Conservation (phyloP, 257 asterid genomes). For the Petunia secreta region DNA sequence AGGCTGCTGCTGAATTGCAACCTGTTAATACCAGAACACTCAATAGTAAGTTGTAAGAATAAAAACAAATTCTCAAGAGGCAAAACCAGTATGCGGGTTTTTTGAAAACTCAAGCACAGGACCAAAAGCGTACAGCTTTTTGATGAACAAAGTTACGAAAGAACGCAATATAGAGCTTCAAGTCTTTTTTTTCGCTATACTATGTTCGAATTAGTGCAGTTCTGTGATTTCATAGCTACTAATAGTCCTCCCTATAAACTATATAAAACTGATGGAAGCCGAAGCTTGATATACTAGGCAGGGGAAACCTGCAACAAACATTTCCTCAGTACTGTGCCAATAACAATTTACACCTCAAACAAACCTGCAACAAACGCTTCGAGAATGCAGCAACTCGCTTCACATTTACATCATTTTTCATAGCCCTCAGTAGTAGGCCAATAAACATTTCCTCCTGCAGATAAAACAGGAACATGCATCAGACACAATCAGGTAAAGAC, state of each 20-base stretch:
- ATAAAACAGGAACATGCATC: conserved; percentile 23
- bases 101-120: neutral
- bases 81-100: neutral
- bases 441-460: conserved; percentile 91
- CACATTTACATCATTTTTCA: conserved; percentile 91
- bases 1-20: conserved; percentile 92
- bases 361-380: conserved; percentile 92
- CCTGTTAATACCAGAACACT: conserved; percentile 45
- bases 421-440: conserved; percentile 77
- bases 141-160: neutral
- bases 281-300: conserved; percentile 1
- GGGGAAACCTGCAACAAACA: conserved; percentile 5
- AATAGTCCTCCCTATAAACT: neutral
- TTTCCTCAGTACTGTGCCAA: neutral
- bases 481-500: neutral
- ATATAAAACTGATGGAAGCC: conserved; percentile 22
- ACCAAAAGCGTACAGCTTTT: neutral
- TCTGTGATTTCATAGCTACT: conserved; percentile 2
- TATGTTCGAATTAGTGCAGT: neutral
- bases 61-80: conserved; percentile 4
- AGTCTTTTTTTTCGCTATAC: neutral
- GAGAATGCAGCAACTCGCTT: conserved; percentile 90
- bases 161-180: conserved; percentile 4
- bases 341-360: conserved; percentile 16
- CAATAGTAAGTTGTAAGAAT: conserved; percentile 2